Base-by-base conservation (phyloP, 371 early-diverging fungal genomes). In the Rhizomucor pusillus region DNA sequence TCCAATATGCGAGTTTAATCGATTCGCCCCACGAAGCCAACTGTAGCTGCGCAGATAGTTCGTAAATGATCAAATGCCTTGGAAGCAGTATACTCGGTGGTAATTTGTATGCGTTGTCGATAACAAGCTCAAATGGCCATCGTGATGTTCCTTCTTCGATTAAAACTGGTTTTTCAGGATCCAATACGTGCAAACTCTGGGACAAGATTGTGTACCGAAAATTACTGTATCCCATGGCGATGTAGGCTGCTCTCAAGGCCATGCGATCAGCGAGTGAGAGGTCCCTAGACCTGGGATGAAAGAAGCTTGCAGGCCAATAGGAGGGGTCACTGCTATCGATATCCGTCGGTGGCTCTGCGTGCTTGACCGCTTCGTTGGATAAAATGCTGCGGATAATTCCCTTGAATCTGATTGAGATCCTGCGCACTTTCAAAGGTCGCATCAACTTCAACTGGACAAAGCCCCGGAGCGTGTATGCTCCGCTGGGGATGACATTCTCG, bases 11-110 rank as follows among this genome's bases (percentile, higher is more conserved):
- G 25, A 70, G 16, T 50, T 59, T 61, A n/a, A 66, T 22, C 14
- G 59, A 54, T 35, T 72, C 72, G 3, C 48, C 35, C 2, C 67
- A 34, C 1, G 68, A 67, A 10, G 59, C 56, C 3, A 64, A 35
- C 35, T 59, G 66, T 24, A 72, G 41, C n/a, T 52, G 33, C 1
- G 65, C 69, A 6, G 50, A 60, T 10, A 72, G 53, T 13, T 48
- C 37, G 20, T 72, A 72, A 3, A 37, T 48, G 11, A 72, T 64
- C 11, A 51, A 46, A 40, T 72, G 73, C 18, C 60, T 66, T 0
- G 73, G 69, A 4, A 60, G 43, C 11, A 64, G 39, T 0, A 69
- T 12, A 0, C 66, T 61, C 0, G 73, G 69, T 5, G 69, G 65
- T 29, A 72, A 24, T 3, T 50, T 16, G 25, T 66, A 57, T 1